These are phyloP conservation scores for Rhizophagus clarus DNA, from an alignment of 192 early-diverging fungal species.

Conservation along the genomic window DNA sequence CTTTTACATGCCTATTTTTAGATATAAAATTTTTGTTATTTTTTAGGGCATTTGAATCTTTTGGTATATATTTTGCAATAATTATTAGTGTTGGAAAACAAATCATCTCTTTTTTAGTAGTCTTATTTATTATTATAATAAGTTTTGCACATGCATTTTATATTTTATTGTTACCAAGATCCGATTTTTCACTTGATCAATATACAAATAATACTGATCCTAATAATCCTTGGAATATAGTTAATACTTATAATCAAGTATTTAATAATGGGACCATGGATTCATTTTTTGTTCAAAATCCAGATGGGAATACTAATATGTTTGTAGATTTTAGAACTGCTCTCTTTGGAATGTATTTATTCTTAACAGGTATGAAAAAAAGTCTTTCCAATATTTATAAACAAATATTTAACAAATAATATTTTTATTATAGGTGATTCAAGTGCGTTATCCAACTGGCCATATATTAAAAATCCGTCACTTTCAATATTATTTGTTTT, in stretches of 20 bases:
- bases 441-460: not conserved
- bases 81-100: not conserved
- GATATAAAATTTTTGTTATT: too few relatives aligned
- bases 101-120: constrained; percentile 1
- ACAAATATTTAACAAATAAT: not conserved
- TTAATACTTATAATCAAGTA: not conserved
- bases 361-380: not conserved
- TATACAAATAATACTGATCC: not conserved
- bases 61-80: too few relatives aligned
- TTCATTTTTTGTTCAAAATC: too few relatives aligned
- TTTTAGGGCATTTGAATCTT: too few relatives aligned
- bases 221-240: not conserved
- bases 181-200: not conserved
- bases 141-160: constrained; percentile 11
- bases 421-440: constrained; percentile 2
- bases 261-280: too few relatives aligned
- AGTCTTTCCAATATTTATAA: not conserved
- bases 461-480: not conserved
- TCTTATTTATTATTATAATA: not conserved
- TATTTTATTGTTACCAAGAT: constrained; percentile 1
- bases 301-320: too few relatives aligned
- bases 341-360: not conserved
- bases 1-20: too few relatives aligned
- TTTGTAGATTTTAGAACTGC: too few relatives aligned
- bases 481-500: not conserved